A percentile compares a stretch with the other conserved stretches of the same genome.
Conservation (phyloP, 352 stramenopile genomes). For the Globisporangium cederbergense region DNA sequence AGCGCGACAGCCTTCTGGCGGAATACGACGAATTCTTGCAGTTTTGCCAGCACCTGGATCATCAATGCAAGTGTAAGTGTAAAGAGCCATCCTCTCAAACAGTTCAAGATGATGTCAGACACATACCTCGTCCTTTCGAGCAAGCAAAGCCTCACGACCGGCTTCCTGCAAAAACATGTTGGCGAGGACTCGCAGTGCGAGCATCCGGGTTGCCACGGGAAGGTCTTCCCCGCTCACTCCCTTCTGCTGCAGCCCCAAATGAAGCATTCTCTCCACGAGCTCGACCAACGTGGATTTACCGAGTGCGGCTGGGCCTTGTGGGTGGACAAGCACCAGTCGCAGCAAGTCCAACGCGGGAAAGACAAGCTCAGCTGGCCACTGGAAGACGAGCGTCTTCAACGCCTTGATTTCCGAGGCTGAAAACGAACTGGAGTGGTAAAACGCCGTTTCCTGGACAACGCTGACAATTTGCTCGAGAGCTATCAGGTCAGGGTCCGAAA, state of each 20-base stretch:
- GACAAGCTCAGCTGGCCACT: slow-evolving; percentile 68
- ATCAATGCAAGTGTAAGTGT: slow-evolving; percentile 1
- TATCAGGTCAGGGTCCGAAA: slow-evolving; percentile 51
- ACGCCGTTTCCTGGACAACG: slow-evolving; percentile 76
- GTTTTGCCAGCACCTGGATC: slow-evolving; percentile 36
- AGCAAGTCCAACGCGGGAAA: slow-evolving; percentile 93
- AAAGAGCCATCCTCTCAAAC: neutral
- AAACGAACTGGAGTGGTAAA: slow-evolving; percentile 92
- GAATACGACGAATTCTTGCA: slow-evolving; percentile 43
- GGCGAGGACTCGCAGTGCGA: slow-evolving; percentile 65
- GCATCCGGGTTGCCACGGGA: slow-evolving; percentile 66
- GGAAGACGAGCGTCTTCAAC: slow-evolving; percentile 56
- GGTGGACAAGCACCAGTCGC: slow-evolving; percentile 87
- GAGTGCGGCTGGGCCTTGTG: slow-evolving; percentile 57
- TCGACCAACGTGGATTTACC: slow-evolving; percentile 29
- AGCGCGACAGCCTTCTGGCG: slow-evolving; percentile 66
- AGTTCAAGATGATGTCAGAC: neutral
- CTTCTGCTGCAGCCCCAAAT: slow-evolving; percentile 31
- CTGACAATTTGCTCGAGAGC: slow-evolving; percentile 53
- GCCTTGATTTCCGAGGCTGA: slow-evolving; percentile 48
- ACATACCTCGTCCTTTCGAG: slow-evolving; percentile 48
- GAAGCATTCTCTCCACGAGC: slow-evolving; percentile 35
- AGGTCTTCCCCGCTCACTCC: slow-evolving; percentile 29
- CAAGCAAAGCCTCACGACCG: slow-evolving; percentile 41
- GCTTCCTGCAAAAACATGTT: slow-evolving; percentile 71